Evolutionary conservation across 306 rosid species (phyloP).

Genomic region (Cajanus cajan): DNA sequence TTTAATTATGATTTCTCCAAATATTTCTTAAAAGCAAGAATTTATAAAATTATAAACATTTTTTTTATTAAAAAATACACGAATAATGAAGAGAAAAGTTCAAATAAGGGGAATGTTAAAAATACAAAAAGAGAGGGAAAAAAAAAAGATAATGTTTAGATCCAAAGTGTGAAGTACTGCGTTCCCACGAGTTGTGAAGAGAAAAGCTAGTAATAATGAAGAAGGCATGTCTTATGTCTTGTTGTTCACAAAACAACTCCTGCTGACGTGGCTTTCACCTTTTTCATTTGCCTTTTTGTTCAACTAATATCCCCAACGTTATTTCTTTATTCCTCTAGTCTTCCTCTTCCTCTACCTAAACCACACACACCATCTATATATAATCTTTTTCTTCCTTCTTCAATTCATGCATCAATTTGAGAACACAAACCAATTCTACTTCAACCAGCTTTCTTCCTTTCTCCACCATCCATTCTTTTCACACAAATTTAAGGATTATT

Average conservation of each 20-base stretch:
- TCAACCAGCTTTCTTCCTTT: not conserved
- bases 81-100: not conserved
- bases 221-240: not conserved
- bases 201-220: not conserved
- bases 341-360: not conserved
- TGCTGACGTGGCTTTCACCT: slow-evolving; percentile 23
- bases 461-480: not conserved
- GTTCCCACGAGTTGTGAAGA: slow-evolving; percentile 28
- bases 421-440: not conserved
- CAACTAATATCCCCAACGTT: not conserved
- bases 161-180: slow-evolving; percentile 2
- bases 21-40: not conserved
- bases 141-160: not conserved
- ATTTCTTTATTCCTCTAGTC: too few relatives aligned
- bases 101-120: not conserved
- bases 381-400: not conserved
- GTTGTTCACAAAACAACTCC: not conserved
- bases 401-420: not conserved
- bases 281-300: not conserved
- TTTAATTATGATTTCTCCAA: not conserved
- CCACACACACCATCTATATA: not conserved
- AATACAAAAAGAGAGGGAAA: not conserved
- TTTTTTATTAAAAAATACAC: too few relatives aligned
- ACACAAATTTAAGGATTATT: not conserved
- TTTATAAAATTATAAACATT: not conserved